phyloP scores from a whole-genome alignment of 345 rosid species.

The Populus pruinosa region DNA sequence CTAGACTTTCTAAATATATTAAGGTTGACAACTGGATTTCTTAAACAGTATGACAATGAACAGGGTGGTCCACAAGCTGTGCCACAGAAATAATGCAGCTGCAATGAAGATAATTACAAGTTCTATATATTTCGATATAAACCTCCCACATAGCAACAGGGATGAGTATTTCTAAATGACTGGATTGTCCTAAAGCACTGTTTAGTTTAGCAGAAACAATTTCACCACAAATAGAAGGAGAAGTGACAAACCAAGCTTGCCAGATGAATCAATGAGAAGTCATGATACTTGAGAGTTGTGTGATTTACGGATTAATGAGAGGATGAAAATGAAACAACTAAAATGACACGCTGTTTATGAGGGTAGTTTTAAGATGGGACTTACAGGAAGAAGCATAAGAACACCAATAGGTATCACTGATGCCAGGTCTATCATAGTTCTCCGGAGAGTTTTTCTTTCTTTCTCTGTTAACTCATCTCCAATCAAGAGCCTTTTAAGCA shows the following conservation, averaged over 20 bases:
- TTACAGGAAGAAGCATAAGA: slow-evolving; percentile 96
- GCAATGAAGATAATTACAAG: background rate
- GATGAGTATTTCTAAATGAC: background rate
- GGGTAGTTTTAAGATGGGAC: slow-evolving; percentile 21
- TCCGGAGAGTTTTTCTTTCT: slow-evolving; percentile 73
- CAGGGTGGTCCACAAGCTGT: background rate
- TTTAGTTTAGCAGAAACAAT: background rate
- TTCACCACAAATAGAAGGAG: background rate
- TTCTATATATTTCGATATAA: background rate
- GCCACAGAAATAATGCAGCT: background rate
- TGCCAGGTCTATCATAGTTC: slow-evolving; percentile 88
- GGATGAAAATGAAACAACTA: background rate
- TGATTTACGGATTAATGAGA: background rate
- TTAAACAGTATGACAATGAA: background rate
- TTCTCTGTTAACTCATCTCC: slow-evolving; percentile 89
- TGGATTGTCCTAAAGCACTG: background rate
- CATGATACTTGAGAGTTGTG: background rate
- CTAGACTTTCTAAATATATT: background rate
- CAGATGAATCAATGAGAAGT: background rate
- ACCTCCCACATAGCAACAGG: background rate
- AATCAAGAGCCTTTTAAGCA: slow-evolving; percentile 62
- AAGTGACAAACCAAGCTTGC: background rate
- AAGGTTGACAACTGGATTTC: background rate
- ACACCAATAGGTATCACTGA: slow-evolving; percentile 89
- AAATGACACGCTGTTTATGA: background rate